Evolutionary conservation across 208 protist species (phyloP).

Genomic region (Angomonas ambiguus): DNA sequence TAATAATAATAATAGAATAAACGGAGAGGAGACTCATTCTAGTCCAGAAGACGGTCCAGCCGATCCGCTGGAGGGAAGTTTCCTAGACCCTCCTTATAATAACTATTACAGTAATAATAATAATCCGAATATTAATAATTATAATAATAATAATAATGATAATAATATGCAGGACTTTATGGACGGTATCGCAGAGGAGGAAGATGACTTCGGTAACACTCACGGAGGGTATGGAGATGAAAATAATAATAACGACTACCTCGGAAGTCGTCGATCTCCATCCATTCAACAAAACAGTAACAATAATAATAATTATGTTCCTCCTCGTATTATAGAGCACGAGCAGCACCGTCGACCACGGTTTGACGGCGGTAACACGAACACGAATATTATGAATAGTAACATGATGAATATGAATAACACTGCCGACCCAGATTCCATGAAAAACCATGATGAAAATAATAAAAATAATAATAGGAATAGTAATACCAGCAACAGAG

Average conservation of each 20-base stretch:
- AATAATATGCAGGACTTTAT: background rate
- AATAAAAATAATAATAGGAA: background rate
- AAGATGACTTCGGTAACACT: constrained; percentile 5
- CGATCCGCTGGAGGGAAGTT: background rate
- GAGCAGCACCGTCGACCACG: constrained; percentile 65
- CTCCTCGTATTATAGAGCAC: constrained; percentile 82
- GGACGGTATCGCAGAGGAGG: background rate
- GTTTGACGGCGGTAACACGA: constrained; percentile 15
- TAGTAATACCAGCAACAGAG: background rate
- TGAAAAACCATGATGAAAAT: background rate
- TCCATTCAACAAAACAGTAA: too few species aligned
- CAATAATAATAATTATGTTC: constrained; percentile 19
- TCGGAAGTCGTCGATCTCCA: too few species aligned
- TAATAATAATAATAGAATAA: too few species aligned
- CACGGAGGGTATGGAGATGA: background rate
- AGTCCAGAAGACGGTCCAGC: background rate
- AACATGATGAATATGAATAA: constrained; percentile 8
- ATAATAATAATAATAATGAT: constrained; percentile 1
- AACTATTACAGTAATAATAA: background rate
- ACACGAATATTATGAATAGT: constrained; percentile 2
- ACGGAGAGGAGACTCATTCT: too few species aligned
- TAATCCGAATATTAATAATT: background rate
- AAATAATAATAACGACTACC: constrained; percentile 1
- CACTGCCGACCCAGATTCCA: background rate
- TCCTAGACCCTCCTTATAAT: too few species aligned